Evolutionary conservation across 768 basidiomycete species (phyloP).

Genomic region (Melanogaster broomeanus): DNA sequence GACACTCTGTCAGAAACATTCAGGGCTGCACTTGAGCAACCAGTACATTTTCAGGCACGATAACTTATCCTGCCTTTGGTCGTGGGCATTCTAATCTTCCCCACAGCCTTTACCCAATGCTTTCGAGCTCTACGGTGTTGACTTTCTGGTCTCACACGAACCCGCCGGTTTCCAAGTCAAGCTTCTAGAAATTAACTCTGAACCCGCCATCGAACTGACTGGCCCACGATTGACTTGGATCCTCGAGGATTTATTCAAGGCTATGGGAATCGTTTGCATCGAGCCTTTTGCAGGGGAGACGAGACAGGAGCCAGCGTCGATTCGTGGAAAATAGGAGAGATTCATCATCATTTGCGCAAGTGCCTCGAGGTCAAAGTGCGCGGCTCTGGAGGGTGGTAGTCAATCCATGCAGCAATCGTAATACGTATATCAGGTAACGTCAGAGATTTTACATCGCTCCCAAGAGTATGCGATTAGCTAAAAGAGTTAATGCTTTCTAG

Average conservation of each 20-base stretch:
- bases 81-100: background rate
- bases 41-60: slow-evolving; percentile 81
- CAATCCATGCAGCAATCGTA: no score
- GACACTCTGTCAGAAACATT: slow-evolving; percentile 78
- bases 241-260: slow-evolving; percentile 75
- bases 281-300: slow-evolving; percentile 51
- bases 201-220: slow-evolving; percentile 94
- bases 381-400: slow-evolving; percentile 21
- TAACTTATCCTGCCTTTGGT: background rate
- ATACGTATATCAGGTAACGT: no score
- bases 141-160: slow-evolving; percentile 73
- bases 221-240: slow-evolving; percentile 82
- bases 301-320: background rate
- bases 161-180: slow-evolving; percentile 54
- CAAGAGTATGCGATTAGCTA: no score
- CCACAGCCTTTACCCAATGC: slow-evolving; percentile 81
- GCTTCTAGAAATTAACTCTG: slow-evolving; percentile 90
- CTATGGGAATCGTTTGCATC: slow-evolving; percentile 68
- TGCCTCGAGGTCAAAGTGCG: slow-evolving; percentile 62
- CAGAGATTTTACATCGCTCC: no score
- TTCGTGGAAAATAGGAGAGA: slow-evolving; percentile 56
- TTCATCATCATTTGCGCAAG: slow-evolving; percentile 57
- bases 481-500: slow-evolving; percentile 10
- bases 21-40: slow-evolving; percentile 79
- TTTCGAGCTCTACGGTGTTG: slow-evolving; percentile 94